phyloP scores from a whole-genome alignment of 352 stramenopile genomes.

The Phytophthora pistaciae region DNA sequence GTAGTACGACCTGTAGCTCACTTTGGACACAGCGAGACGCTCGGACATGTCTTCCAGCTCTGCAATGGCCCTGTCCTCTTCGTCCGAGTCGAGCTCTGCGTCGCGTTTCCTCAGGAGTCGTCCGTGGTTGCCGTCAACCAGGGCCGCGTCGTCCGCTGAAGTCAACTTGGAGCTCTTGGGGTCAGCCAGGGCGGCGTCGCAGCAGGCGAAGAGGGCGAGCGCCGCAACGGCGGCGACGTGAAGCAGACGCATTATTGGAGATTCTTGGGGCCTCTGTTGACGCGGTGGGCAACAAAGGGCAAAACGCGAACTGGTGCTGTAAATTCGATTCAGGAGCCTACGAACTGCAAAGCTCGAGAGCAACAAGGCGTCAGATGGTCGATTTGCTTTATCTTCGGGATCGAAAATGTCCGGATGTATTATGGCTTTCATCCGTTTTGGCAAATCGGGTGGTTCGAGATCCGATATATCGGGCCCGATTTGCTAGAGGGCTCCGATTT shows the following conservation, averaged over 20 bases:
- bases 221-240: conserved; percentile 6
- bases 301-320: conserved; percentile 1
- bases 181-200: conserved; percentile 4
- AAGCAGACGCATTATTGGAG: conserved; percentile 18
- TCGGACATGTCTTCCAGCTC: not conserved
- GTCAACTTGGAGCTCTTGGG: conserved; percentile 4
- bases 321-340: not conserved
- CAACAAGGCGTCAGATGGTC: conserved; percentile 12
- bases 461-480: too few species aligned
- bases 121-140: not conserved
- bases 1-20: conserved; percentile 16
- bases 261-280: not conserved
- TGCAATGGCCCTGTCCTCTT: conserved; percentile 9
- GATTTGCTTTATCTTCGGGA: conserved; percentile 30
- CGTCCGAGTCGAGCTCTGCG: conserved; percentile 1
- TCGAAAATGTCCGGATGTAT: conserved; percentile 6
- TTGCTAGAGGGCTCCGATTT: too few species aligned
- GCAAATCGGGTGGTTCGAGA: too few species aligned
- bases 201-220: conserved; percentile 13
- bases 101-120: conserved; percentile 7
- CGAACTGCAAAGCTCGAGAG: conserved; percentile 17
- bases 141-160: not conserved
- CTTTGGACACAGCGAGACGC: not conserved
- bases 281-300: not conserved
- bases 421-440: too few species aligned